Percentiles rank a stretch among this genome's conserved stretches.
phyloP scores from a whole-genome alignment of 768 basidiomycete species.

The Tylopilus plumbeoviolaceoides region DNA sequence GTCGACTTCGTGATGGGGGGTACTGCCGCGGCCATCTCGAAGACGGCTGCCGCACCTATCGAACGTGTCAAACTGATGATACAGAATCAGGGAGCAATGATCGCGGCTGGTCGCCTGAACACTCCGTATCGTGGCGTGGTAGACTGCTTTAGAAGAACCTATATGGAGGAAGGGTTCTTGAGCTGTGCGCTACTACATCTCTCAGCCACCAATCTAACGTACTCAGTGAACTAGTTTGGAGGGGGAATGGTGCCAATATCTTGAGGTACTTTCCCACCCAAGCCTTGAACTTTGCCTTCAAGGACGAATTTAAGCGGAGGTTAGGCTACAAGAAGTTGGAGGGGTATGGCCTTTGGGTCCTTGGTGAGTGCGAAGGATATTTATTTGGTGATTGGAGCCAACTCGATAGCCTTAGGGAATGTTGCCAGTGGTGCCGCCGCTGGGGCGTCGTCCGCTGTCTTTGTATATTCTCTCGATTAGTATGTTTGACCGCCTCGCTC shows the following conservation, averaged over 20 bases:
- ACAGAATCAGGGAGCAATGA: constrained; percentile 38
- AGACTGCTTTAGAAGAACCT: constrained; percentile 34
- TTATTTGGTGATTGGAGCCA: not conserved
- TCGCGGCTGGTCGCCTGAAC: constrained; percentile 33
- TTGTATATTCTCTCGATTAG: constrained; percentile 47
- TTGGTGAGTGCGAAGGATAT: constrained; percentile 18
- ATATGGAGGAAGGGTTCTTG: constrained; percentile 34
- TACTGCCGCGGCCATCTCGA: constrained; percentile 34
- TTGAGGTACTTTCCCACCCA: constrained; percentile 46
- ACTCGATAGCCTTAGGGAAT: constrained; percentile 29
- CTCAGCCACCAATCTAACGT: not conserved
- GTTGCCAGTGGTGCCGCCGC: constrained; percentile 41
- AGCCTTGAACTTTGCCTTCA: constrained; percentile 47
- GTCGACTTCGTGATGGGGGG: constrained; percentile 38
- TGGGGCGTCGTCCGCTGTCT: constrained; percentile 39
- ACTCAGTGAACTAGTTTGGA: constrained; percentile 34
- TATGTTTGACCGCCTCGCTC: constrained; percentile 10
- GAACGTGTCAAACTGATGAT: constrained; percentile 39
- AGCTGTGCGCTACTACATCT: constrained; percentile 29
- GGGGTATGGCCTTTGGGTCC: constrained; percentile 35
- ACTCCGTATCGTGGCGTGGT: constrained; percentile 35
- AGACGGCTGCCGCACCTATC: constrained; percentile 38
- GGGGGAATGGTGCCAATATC: constrained; percentile 42
- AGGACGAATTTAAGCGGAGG: constrained; percentile 38
- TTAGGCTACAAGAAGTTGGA: constrained; percentile 37